Evolutionary conservation across 1,284 basidiomycete genomes (phyloP), one percentile per base, ranked within the genome.

Genomic region (Paramarasmius palmivorus): DNA sequence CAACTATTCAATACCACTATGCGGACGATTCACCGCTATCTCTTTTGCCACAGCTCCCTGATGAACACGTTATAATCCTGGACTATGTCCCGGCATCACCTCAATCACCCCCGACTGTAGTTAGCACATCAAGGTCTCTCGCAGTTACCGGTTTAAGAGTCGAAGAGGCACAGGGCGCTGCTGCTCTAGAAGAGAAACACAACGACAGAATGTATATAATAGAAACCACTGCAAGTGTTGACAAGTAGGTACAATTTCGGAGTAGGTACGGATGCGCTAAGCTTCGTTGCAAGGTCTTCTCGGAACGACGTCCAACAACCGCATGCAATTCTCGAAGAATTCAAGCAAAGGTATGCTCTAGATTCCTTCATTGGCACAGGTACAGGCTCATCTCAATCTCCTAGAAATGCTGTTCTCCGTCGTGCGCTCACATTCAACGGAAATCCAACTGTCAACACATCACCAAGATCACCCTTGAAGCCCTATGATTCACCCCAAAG

Each of bases 1-100:
- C 88, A 5, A 68, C 73, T 48, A 83, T 92, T n/a, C 85, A 91
- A 61, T 92, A 92, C 65, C 86, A 88, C 61, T 92, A 90, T 65
- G 79, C 82, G 22, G 89, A 92, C 61, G 90, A 92, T 63, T 76
- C 83, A 0, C 84, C 88, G 1, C 68, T 80, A 20, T 68, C 78
- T 9, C 67, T 91, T 7, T 69, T 90, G 29, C 85, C 87, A 12
- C 74, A 72, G 39, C 73, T 74, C 39, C 72, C 78, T 8, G 75
- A 79, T 39, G 86, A 90, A 65, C 86, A 86, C 61, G 82, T 92
- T 23, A 71, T 92, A 2, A 75, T 92, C 26, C 75, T 92, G 42
- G 81, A 90, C 65, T 84, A 82, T 59, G 79, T 84, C 58, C 76
- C 70, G 10, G 52, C 61, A 10, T 73, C 32, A 52, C 61, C 49